Conservation (phyloP, 805 yeast genomes). For the Zygosaccharomyces bisporus region DNA sequence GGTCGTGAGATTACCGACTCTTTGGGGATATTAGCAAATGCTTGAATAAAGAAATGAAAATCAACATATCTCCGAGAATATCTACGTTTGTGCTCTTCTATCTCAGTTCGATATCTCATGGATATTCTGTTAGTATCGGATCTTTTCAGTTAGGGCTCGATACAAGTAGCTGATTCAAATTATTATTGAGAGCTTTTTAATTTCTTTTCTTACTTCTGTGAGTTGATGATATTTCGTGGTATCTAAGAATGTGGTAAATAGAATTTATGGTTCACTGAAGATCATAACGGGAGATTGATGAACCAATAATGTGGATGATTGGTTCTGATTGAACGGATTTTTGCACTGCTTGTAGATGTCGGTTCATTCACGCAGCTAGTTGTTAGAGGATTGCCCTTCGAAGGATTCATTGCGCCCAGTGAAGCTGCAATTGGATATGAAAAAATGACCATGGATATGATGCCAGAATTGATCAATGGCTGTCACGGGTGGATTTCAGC, state of each 20-base stretch:
- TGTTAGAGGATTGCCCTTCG: slow-evolving; percentile 14
- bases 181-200: too few species aligned
- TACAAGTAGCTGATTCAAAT: too few species aligned
- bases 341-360: too few species aligned
- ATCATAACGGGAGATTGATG: too few species aligned
- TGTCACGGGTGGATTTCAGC: slow-evolving; percentile 16
- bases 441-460: slow-evolving; percentile 38
- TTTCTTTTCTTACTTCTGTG: too few species aligned
- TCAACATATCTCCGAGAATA: too few species aligned
- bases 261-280: too few species aligned
- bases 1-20: not conserved
- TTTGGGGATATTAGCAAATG: not conserved
- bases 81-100: not conserved
- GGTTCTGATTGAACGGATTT: too few species aligned
- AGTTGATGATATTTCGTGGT: too few species aligned
- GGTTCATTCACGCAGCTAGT: slow-evolving; percentile 35
- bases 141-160: not conserved
- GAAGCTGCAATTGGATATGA: slow-evolving; percentile 64
- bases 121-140: not conserved
- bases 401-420: slow-evolving; percentile 39
- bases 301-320: too few species aligned
- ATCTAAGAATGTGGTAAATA: too few species aligned
- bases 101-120: not conserved
- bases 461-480: slow-evolving; percentile 29
- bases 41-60: not conserved